Evolutionary conservation across 208 protist genomes (phyloP).

Genomic region (Trypanosoma mega): DNA sequence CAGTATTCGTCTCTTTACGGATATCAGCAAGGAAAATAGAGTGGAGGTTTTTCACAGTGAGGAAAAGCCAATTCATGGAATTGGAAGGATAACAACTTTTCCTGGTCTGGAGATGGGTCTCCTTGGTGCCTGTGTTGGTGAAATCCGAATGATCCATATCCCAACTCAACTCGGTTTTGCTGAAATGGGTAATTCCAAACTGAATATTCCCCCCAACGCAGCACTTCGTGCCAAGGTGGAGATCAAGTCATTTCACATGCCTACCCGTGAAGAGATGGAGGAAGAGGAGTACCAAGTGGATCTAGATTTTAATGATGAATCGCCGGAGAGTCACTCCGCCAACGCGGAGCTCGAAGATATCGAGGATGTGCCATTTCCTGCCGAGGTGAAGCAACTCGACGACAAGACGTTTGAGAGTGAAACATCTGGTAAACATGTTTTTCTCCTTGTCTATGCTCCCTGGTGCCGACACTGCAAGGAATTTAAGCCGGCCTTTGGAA

Average conservation of each 20-base stretch:
- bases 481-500: neutral
- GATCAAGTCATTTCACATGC: neutral
- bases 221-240: conserved; percentile 7
- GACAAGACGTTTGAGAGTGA: neutral
- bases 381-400: neutral
- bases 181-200: neutral
- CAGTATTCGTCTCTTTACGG: neutral
- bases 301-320: neutral
- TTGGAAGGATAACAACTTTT: conserved; percentile 13
- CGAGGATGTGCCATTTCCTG: neutral
- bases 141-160: conserved; percentile 13
- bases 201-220: conserved; percentile 10
- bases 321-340: neutral
- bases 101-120: conserved; percentile 21
- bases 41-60: neutral
- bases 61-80: conserved; percentile 16
- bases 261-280: neutral
- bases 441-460: neutral
- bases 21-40: neutral
- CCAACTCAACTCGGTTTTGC: conserved; percentile 16
- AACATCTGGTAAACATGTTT: neutral
- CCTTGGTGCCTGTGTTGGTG: conserved; percentile 18
- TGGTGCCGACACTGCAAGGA: neutral
- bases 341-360: too few relatives aligned
- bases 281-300: neutral